These are phyloP conservation scores for Cudoniella acicularis DNA, from an alignment of 495 filamentous ascomycete species.

Conservation along the genomic window DNA sequence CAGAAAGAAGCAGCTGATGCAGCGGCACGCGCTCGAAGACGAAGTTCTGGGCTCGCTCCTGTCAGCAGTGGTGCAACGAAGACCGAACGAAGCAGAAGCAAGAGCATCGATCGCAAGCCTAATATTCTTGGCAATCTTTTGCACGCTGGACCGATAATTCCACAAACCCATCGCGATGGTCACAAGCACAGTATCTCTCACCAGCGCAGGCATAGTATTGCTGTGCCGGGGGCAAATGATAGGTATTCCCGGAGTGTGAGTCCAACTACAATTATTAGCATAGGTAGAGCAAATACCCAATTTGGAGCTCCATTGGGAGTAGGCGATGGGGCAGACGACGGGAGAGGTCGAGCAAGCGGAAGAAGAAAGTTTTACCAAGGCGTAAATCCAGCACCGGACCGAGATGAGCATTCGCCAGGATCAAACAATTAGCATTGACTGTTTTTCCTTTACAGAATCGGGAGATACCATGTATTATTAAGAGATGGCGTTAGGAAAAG, in stretches of 20 bases:
- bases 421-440: too few species aligned
- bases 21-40: slow-evolving; percentile 4
- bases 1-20: slow-evolving; percentile 16
- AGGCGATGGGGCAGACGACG: not conserved
- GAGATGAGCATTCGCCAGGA: not conserved
- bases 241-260: slow-evolving; percentile 48
- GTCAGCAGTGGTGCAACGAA: slow-evolving; percentile 8
- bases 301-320: not conserved
- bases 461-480: too few species aligned
- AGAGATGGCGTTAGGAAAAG: too few species aligned
- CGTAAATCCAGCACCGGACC: slow-evolving; percentile 12
- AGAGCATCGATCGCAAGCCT: not conserved
- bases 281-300: not conserved
- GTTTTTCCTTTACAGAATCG: too few species aligned
- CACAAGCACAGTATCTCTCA: not conserved
- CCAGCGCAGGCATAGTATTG: slow-evolving; percentile 7
- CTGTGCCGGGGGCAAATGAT: not conserved
- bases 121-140: slow-evolving; percentile 20
- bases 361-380: slow-evolving; percentile 17
- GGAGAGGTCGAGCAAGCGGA: slow-evolving; percentile 6
- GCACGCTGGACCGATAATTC: slow-evolving; percentile 26
- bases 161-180: slow-evolving; percentile 9
- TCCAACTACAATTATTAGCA: not conserved
- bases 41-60: slow-evolving; percentile 3
- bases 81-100: slow-evolving; percentile 5